Evolutionary conservation across 2,329 filamentous ascomycete species (phyloP), one percentile per base, ranked within the genome.

Genomic region (Dothideomycetes sp.): DNA sequence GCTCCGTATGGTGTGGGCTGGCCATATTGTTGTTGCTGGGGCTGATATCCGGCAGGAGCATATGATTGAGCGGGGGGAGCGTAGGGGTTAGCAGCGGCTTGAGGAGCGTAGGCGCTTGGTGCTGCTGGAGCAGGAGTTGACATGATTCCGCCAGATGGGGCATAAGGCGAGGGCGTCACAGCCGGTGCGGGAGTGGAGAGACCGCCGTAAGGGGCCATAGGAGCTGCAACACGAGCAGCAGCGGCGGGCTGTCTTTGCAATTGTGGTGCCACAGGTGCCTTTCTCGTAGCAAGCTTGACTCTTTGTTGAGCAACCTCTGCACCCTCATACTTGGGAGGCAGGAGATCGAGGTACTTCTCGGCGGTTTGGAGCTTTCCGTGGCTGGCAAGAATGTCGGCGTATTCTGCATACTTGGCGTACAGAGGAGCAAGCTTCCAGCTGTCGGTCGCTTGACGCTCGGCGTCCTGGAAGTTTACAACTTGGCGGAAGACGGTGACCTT

Each of bases 401-500:
- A 98, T 64, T 98, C 91, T 19, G 84, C 81, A 58, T 98, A 98
- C 64, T 94, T 94, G 59, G 87, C 81, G 62, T 98, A 98, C 39
- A 98, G 69, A 2, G 80, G 72, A 25, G 79, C 74, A 45, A 98
- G 77, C 65, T 94, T 95, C 89, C 89, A 98, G 52, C 81, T 84
- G 1, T 80, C 79, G 8, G 75, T 70, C 51, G 84, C 75, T 33
- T 67, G 65, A 48, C 76, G 76, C 56, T 95, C 87, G 7, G 66
- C 63, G 58, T 98, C 91, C 53, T 83, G 69, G 68, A 95, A 98
- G 56, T 89, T 87, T 47, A 87, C 88, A 30, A 95, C 88, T 51
- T 91, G 77, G 41, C 91, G 82, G 78, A 98, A 98, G 40, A 98
- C 77, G 0, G 88, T 94, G 33, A 98, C 91, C 70, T 98, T 98